Conservation (phyloP, 1,284 basidiomycete species). For the Ganoderma boninense region DNA sequence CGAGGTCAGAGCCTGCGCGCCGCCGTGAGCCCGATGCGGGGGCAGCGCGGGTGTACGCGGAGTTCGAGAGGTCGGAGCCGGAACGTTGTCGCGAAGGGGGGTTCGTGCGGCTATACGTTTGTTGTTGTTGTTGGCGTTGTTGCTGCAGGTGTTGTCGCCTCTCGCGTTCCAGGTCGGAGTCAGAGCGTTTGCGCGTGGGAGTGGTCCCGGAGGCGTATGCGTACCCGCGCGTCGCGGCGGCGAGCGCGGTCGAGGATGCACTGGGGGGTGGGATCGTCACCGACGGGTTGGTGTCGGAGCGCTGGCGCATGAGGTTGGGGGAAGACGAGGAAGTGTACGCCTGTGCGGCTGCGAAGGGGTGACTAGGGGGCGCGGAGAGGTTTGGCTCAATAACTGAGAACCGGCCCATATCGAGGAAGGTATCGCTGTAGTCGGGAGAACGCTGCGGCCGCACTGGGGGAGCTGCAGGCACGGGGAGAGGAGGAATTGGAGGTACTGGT, state of each 20-base stretch:
- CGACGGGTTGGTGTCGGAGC: conserved; percentile 21
- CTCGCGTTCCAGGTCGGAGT: conserved; percentile 11
- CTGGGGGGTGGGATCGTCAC: conserved; percentile 10
- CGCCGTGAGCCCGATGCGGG: conserved; percentile 8
- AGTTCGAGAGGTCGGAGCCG: conserved; percentile 8
- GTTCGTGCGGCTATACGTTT: neutral
- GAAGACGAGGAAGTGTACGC: conserved; percentile 11
- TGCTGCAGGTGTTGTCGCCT: neutral
- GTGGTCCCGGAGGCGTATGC: neutral
- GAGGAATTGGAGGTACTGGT: conserved; percentile 2
- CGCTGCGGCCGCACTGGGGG: neutral
- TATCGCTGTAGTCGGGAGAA: conserved; percentile 2
- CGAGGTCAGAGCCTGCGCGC: conserved; percentile 17
- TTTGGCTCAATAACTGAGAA: conserved; percentile 12
- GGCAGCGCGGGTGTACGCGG: neutral
- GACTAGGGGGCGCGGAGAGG: conserved; percentile 17
- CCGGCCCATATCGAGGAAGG: conserved; percentile 23
- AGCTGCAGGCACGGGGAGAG: neutral
- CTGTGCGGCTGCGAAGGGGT: conserved; percentile 30
- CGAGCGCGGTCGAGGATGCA: conserved; percentile 16
- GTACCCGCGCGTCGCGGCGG: conserved; percentile 14
- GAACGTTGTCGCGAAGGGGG: neutral
- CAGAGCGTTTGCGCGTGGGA: conserved; percentile 14
- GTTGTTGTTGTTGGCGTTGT: neutral
- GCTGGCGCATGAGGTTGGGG: conserved; percentile 11